Conservation (phyloP, 2,329 filamentous ascomycete species). For the Claviceps quebecensis region DNA sequence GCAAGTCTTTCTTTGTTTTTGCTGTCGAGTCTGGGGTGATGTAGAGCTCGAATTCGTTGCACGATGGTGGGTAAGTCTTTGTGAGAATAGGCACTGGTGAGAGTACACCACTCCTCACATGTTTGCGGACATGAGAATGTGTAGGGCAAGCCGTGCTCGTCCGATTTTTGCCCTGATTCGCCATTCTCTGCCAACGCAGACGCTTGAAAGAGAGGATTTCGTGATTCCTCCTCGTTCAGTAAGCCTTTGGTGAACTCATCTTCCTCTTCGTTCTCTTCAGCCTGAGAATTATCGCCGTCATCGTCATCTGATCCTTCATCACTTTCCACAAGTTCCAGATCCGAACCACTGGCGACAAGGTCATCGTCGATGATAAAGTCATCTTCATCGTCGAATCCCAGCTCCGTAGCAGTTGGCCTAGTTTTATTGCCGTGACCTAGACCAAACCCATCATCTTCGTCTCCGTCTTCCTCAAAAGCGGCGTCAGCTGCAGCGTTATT, state of each 20-base stretch:
- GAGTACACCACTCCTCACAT: conserved; percentile 58
- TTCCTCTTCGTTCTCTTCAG: conserved; percentile 31
- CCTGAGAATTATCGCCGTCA: conserved; percentile 21
- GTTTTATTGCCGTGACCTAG: conserved; percentile 45
- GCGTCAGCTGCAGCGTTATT: conserved; percentile 18
- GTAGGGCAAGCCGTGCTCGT: conserved; percentile 54
- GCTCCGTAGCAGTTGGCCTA: conserved; percentile 41
- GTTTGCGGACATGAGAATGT: conserved; percentile 76
- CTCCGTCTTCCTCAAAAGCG: conserved; percentile 27
- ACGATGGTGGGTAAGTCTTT: conserved; percentile 63
- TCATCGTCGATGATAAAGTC: conserved; percentile 87
- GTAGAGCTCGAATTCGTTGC: conserved; percentile 80
- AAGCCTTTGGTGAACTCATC: conserved; percentile 63
- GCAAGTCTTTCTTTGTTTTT: conserved; percentile 75
- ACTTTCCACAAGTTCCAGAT: conserved; percentile 43
- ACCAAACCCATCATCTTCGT: conserved; percentile 42
- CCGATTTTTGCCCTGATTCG: conserved; percentile 20
- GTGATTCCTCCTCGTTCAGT: conserved; percentile 42
- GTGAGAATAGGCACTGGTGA: conserved; percentile 46
- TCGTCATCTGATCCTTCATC: conserved; percentile 38
- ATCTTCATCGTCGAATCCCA: conserved; percentile 83
- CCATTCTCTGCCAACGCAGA: conserved; percentile 28
- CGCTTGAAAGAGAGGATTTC: conserved; percentile 34
- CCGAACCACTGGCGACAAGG: conserved; percentile 68
- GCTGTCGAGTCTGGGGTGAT: conserved; percentile 74